A percentile compares a stretch with the other conserved stretches of the same genome.
phyloP scores from a whole-genome alignment of 225 moss, liverwort and hornwort genomes.

The Rhytidiadelphus loreus region DNA sequence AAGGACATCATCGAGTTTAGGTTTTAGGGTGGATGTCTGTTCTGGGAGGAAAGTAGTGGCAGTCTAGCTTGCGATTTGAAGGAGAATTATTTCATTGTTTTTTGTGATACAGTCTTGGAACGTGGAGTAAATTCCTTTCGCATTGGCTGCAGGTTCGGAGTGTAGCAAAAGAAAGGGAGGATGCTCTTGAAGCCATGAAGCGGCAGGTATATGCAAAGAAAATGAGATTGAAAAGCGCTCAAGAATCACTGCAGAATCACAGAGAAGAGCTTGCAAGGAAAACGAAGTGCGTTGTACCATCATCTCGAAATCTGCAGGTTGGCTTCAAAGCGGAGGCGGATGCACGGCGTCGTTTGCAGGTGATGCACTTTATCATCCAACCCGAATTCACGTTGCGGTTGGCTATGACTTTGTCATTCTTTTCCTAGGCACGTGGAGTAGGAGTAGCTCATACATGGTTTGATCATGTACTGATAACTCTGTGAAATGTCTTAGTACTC shows the following conservation, averaged over 20 bases:
- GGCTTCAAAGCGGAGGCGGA: conserved; percentile 40
- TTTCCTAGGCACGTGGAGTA: background rate
- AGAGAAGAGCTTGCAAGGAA: conserved; percentile 34
- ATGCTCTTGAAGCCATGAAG: conserved; percentile 70
- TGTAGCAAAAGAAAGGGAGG: conserved; percentile 46
- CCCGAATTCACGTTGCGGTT: background rate
- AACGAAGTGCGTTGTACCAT: conserved; percentile 45
- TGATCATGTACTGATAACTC: background rate
- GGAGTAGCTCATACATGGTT: background rate
- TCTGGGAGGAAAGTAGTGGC: background rate
- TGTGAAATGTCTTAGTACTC: background rate
- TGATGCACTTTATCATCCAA: background rate
- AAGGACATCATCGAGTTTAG: background rate
- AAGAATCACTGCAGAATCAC: conserved; percentile 16
- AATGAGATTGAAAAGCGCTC: conserved; percentile 30
- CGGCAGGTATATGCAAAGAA: conserved; percentile 54
- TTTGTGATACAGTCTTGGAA: background rate
- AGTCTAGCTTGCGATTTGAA: background rate
- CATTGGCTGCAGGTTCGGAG: conserved; percentile 17
- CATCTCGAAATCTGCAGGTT: conserved; percentile 35
- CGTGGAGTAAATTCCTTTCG: background rate
- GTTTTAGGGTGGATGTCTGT: background rate
- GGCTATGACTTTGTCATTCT: background rate
- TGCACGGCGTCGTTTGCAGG: conserved; percentile 77
- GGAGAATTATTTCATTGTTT: background rate